Conservation (phyloP, 23 red algal genomes). For the Gracilaria vermiculophylla region DNA sequence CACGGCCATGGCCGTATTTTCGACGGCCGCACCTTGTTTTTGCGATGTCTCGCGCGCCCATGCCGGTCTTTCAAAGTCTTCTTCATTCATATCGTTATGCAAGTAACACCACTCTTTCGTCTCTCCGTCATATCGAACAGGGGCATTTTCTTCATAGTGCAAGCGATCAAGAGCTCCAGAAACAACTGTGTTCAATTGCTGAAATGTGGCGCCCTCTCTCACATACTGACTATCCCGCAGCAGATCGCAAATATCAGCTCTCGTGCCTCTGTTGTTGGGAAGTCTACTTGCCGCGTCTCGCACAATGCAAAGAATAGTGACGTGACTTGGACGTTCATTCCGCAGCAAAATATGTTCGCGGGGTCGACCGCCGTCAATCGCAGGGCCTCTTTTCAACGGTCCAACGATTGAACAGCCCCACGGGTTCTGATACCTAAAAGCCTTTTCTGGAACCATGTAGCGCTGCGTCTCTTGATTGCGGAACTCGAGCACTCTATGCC, state of each 20-base stretch:
- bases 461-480: slow-evolving; percentile 76
- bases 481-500: slow-evolving; percentile 76
- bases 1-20: slow-evolving; percentile 27
- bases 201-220: slow-evolving; percentile 76
- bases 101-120: slow-evolving; percentile 86
- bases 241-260: slow-evolving; percentile 82
- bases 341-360: slow-evolving; percentile 81
- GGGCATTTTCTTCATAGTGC: slow-evolving; percentile 80
- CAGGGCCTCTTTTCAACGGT: slow-evolving; percentile 78
- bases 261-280: slow-evolving; percentile 55
- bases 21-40: slow-evolving; percentile 10
- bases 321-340: slow-evolving; percentile 82
- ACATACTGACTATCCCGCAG: slow-evolving; percentile 78
- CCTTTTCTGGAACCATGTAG: slow-evolving; percentile 67
- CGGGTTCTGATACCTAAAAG: slow-evolving; percentile 66
- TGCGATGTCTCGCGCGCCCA: slow-evolving; percentile 71
- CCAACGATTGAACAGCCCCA: slow-evolving; percentile 83
- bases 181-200: slow-evolving; percentile 81
- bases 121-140: slow-evolving; percentile 79
- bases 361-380: slow-evolving; percentile 72
- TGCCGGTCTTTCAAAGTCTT: slow-evolving; percentile 65
- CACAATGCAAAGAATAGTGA: slow-evolving; percentile 87
- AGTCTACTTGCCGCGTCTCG: slow-evolving; percentile 80
- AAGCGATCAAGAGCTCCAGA: slow-evolving; percentile 81
- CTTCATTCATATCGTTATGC: slow-evolving; percentile 74